phyloP scores from a whole-genome alignment of 2,329 filamentous ascomycete genomes.

The Clonostachys sp. region DNA sequence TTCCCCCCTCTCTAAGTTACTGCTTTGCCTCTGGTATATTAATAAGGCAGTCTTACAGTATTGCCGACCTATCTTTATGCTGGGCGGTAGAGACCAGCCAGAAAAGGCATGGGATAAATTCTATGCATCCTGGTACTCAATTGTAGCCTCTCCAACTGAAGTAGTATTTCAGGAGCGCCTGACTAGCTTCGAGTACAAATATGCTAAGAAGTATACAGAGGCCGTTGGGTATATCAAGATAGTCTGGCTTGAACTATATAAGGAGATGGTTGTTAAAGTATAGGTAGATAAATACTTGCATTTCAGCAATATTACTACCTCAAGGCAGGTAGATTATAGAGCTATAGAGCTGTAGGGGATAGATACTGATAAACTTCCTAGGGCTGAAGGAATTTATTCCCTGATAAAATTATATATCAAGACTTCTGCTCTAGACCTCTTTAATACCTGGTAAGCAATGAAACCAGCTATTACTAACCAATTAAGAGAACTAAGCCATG shows the following conservation, averaged over 20 bases:
- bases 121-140: constrained; percentile 9
- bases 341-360: background rate
- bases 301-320: constrained; percentile 10
- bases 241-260: constrained; percentile 9
- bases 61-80: constrained; percentile 3
- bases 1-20: constrained; percentile 5
- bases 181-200: constrained; percentile 6
- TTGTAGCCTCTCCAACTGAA: constrained; percentile 7
- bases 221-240: constrained; percentile 10
- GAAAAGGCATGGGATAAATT: constrained; percentile 7
- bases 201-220: constrained; percentile 6
- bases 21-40: constrained; percentile 10
- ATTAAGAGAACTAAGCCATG: constrained; percentile 7
- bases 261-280: constrained; percentile 11
- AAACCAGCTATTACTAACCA: constrained; percentile 8
- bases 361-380: background rate
- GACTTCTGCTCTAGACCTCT: constrained; percentile 8
- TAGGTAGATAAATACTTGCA: constrained; percentile 9
- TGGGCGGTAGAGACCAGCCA: background rate
- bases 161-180: constrained; percentile 6
- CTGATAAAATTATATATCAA: constrained; percentile 9
- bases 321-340: background rate
- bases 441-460: constrained; percentile 8
- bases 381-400: constrained; percentile 7
- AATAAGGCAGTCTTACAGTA: constrained; percentile 9